Conservation (phyloP, 495 filamentous ascomycete species). For the Neurospora tetraspora region DNA sequence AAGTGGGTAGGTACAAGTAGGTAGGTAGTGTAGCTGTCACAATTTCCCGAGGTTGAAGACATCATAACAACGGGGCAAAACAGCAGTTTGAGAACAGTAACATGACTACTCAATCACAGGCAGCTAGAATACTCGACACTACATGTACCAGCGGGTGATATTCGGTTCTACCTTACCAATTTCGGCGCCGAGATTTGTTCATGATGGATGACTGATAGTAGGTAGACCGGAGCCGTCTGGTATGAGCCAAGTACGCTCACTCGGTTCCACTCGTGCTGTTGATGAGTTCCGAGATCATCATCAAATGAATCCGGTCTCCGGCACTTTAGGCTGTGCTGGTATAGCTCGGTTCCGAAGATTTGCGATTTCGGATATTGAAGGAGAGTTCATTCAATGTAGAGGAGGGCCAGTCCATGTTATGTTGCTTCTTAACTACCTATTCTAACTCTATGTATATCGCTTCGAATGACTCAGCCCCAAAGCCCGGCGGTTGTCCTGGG, state of each 20-base stretch:
- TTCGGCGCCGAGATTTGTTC: not conserved
- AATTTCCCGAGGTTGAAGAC: not conserved
- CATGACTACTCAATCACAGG: not conserved
- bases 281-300: not conserved
- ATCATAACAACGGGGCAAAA: not conserved
- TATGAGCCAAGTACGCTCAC: no score
- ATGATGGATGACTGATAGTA: not conserved
- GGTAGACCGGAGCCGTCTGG: not conserved
- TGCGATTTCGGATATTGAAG: not conserved
- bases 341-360: not conserved
- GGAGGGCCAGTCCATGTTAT: not conserved
- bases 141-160: not conserved
- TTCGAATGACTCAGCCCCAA: not conserved
- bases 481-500: not conserved
- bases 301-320: not conserved
- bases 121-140: not conserved
- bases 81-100: not conserved
- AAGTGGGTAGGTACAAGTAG: not conserved
- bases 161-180: not conserved
- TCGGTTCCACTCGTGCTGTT: not conserved
- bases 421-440: not conserved
- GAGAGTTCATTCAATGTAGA: no score
- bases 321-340: not conserved
- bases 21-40: not conserved
- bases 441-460: not conserved